Evolutionary conservation across 2,329 filamentous ascomycete species (phyloP), one percentile per base, ranked within the genome.

Genomic region (Myotisia sp.): DNA sequence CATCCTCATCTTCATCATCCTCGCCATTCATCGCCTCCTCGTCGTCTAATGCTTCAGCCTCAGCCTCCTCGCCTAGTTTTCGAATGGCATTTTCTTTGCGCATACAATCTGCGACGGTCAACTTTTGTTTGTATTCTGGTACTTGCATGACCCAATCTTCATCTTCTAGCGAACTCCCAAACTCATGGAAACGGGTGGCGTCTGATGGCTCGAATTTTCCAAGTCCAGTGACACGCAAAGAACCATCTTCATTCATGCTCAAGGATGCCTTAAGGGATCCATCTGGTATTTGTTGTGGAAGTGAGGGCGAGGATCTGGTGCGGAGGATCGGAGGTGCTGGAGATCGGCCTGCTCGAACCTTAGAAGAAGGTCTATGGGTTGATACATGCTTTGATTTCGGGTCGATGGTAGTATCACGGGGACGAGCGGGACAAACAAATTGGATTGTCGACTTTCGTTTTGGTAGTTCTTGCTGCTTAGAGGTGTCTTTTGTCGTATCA

Each of bases 141-240:
- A 71, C 65, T 47, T 82, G 78, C 37, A 79, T 74, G 19, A 92
- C 82, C 90, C 90, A 98, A 47, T 93, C 86, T 38, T 94, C 86
- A 41, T 90, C 80, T 26, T 79, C 68, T 38, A 76, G 69, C 32
- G 82, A 85, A 52, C 79, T 85, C 27, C 83, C 87, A 54, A 95
- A 95, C 49, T 93, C 87, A 53, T 94, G 83, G 52, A 94, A 95
- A 31, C 58, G 52, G 22, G 56, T 60, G 2, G 55, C 58, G 42
- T 62, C 59, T 3, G 57, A 60, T 26, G 54, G 52, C 37, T 60
- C 52, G 24, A 60, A 59, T 33, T 55, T 53, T 19, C 55, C 55
- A 13, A 59, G 39, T 9, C 57, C 56, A 33, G 49, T 51, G 19
- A 41, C 5, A 50, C 53, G 4, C 14, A 32, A 32, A 18, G 16